Percentiles rank a stretch among this genome's conserved stretches.
phyloP scores from a whole-genome alignment of 2,329 filamentous ascomycete species.

The Cladosporium sphaerospermum region DNA sequence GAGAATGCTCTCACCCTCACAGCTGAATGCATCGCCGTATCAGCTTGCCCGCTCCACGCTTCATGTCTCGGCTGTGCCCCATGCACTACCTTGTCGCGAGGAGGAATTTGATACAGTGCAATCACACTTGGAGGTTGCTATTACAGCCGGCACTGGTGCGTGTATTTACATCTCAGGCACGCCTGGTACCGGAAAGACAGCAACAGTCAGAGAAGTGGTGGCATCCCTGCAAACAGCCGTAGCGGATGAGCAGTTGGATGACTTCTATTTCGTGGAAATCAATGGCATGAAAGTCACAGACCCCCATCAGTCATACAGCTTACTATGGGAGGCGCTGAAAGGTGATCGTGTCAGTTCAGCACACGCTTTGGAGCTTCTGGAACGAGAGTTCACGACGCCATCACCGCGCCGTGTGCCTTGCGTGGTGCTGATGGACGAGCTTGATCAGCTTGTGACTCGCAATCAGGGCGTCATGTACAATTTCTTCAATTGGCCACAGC shows the following conservation, averaged over 20 bases:
- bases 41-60: slow-evolving; percentile 82
- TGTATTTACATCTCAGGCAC: slow-evolving; percentile 99
- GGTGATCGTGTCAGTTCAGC: slow-evolving; percentile 87
- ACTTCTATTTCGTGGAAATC: slow-evolving; percentile 98
- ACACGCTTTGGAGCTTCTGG: slow-evolving; percentile 83
- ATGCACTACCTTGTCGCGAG: slow-evolving; percentile 83
- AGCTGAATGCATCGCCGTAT: slow-evolving; percentile 77
- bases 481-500: slow-evolving; percentile 97
- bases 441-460: slow-evolving; percentile 94
- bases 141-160: slow-evolving; percentile 84
- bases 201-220: slow-evolving; percentile 92
- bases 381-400: slow-evolving; percentile 86
- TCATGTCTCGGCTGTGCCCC: slow-evolving; percentile 88
- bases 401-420: slow-evolving; percentile 87
- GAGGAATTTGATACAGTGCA: slow-evolving; percentile 89
- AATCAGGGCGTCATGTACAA: slow-evolving; percentile 99
- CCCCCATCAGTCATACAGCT: slow-evolving; percentile 88
- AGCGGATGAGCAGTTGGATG: slow-evolving; percentile 82
- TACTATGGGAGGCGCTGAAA: slow-evolving; percentile 93
- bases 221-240: slow-evolving; percentile 84
- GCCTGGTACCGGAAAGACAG: slow-evolving; percentile 94
- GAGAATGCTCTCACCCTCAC: slow-evolving; percentile 68
- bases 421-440: slow-evolving; percentile 96
- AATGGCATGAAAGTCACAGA: slow-evolving; percentile 99
- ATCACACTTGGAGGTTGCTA: slow-evolving; percentile 86